Evolutionary conservation across 2,329 filamentous ascomycete species (phyloP).

Genomic region (Nemania bipapillata): DNA sequence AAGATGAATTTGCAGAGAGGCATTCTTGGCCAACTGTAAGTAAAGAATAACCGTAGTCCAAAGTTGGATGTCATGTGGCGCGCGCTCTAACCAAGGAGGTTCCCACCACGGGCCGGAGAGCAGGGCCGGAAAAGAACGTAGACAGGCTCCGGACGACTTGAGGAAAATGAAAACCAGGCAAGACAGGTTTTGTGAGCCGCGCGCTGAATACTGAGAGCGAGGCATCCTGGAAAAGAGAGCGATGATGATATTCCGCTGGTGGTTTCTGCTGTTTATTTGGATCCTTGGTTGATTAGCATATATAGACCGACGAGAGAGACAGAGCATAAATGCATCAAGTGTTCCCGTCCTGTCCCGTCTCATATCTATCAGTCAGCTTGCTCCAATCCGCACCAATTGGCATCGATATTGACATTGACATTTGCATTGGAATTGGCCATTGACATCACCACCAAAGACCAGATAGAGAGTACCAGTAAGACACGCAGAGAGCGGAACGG

Average conservation of each 20-base stretch:
- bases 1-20: conserved; percentile 1
- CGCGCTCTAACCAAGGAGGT: conserved; percentile 38
- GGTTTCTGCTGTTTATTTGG: conserved; percentile 15
- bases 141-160: conserved; percentile 40
- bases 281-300: background rate
- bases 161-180: conserved; percentile 37
- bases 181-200: conserved; percentile 47
- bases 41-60: conserved; percentile 16
- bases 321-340: conserved; percentile 36
- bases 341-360: too few species aligned
- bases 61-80: conserved; percentile 32
- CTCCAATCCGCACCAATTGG: too few species aligned
- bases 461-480: conserved; percentile 36
- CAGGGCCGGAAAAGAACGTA: conserved; percentile 27
- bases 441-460: conserved; percentile 22
- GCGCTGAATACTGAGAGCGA: conserved; percentile 50
- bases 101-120: conserved; percentile 22
- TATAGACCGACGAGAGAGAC: background rate
- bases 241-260: conserved; percentile 11
- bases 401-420: too few species aligned
- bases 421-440: too few species aligned
- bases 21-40: conserved; percentile 30
- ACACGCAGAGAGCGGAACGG: conserved; percentile 44
- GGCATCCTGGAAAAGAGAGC: conserved; percentile 37
- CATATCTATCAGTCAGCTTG: conserved; percentile 39